Percentiles rank a stretch among this genome's conserved stretches.
phyloP scores from a whole-genome alignment of 331 rosid genomes.

The Dryas integrifolia region DNA sequence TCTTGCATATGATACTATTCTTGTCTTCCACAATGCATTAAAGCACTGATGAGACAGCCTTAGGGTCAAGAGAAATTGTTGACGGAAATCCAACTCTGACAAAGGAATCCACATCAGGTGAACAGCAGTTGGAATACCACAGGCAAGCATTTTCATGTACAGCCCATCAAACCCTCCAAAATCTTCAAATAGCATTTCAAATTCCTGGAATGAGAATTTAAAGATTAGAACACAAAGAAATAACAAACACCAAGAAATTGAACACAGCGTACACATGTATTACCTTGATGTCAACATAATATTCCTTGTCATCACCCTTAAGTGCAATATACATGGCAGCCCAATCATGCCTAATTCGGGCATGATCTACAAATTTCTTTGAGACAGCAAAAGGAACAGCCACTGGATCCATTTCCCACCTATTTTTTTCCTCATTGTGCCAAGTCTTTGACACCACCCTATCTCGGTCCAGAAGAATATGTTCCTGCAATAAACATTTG shows the following conservation, averaged over 20 bases:
- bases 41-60: conserved; percentile 51
- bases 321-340: conserved; percentile 74
- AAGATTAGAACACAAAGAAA: conserved; percentile 28
- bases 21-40: conserved; percentile 58
- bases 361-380: conserved; percentile 67
- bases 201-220: conserved; percentile 56
- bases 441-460: conserved; percentile 83
- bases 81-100: conserved; percentile 66
- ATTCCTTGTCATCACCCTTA: conserved; percentile 83
- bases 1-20: conserved; percentile 35
- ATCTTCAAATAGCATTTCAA: conserved; percentile 65
- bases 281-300: conserved; percentile 79
- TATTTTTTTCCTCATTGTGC: conserved; percentile 74
- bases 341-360: conserved; percentile 89
- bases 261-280: conserved; percentile 22
- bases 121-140: conserved; percentile 76
- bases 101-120: conserved; percentile 90
- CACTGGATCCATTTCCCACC: conserved; percentile 95
- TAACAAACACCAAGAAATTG: conserved; percentile 28
- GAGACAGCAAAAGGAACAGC: conserved; percentile 83
- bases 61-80: conserved; percentile 55
- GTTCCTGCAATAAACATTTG: conserved; percentile 57
- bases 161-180: conserved; percentile 94
- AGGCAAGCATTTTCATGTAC: conserved; percentile 86
- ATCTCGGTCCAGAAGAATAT: conserved; percentile 79